phyloP scores from a whole-genome alignment of 768 basidiomycete genomes.

The Kwoniella europaea region DNA sequence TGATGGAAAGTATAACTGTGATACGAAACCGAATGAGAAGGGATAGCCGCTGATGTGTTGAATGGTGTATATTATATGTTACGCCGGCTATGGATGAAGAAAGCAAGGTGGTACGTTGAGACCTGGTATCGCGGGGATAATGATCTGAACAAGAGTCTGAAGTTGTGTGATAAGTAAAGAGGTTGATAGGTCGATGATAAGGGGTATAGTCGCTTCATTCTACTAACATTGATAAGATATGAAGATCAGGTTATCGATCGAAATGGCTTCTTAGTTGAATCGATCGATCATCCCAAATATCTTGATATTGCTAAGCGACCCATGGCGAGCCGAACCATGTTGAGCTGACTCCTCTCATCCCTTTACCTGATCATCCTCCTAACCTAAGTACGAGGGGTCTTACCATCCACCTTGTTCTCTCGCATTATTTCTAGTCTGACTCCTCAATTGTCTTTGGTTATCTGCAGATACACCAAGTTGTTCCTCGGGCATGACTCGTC shows the following conservation, averaged over 20 bases:
- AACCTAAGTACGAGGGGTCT: not conserved
- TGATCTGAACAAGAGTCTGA: slow-evolving; percentile 1
- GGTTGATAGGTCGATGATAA: not conserved
- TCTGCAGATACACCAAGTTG: slow-evolving; percentile 28
- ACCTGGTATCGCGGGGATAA: slow-evolving; percentile 5
- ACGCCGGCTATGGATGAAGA: not conserved
- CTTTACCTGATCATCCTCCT: not conserved
- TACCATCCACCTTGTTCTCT: slow-evolving; percentile 35
- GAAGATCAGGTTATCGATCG: not conserved
- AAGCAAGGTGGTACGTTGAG: slow-evolving; percentile 4
- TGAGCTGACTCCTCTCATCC: slow-evolving; percentile 7
- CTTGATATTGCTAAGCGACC: not conserved
- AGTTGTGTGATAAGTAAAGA: not conserved
- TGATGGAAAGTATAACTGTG: not conserved
- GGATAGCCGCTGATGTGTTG: not conserved
- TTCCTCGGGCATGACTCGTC: slow-evolving; percentile 29
- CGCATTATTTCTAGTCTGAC: slow-evolving; percentile 45
- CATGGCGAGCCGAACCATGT: slow-evolving; percentile 28
- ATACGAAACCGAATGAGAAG: slow-evolving; percentile 18
- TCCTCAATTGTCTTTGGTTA: slow-evolving; percentile 49
- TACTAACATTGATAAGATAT: not conserved
- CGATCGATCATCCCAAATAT: not conserved
- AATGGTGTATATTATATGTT: not conserved
- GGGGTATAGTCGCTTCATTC: not conserved
- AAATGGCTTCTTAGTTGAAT: not conserved